A percentile compares a stretch with the other conserved stretches of the same genome.
These are phyloP conservation scores for Cryptosporidium ubiquitum DNA, from an alignment of 169 alveolate species.

Conservation along the genomic window DNA sequence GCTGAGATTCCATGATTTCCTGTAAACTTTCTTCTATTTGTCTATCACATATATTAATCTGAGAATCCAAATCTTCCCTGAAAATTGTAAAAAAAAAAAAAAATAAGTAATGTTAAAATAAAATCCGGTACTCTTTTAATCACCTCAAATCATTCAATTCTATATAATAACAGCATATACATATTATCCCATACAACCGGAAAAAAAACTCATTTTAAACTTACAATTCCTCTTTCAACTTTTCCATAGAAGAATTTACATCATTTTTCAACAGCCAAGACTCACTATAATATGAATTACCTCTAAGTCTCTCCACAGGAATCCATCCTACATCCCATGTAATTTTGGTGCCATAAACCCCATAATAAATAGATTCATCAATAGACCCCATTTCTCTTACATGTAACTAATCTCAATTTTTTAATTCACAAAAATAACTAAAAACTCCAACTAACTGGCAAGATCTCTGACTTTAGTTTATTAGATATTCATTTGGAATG, in stretches of 20 bases:
- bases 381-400: conserved; percentile 8
- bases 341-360: conserved; percentile 67
- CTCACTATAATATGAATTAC: conserved; percentile 60
- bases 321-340: conserved; percentile 70
- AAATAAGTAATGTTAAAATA: background rate
- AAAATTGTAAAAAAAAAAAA: background rate
- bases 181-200: background rate
- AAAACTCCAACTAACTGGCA: too few species aligned
- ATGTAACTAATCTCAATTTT: background rate
- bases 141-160: background rate
- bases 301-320: conserved; percentile 29
- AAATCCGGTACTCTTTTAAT: background rate
- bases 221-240: conserved; percentile 27
- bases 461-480: too few species aligned
- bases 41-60: conserved; percentile 27
- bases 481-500: background rate
- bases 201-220: background rate
- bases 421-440: background rate
- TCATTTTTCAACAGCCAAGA: conserved; percentile 64
- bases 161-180: background rate
- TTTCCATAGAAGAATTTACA: conserved; percentile 54
- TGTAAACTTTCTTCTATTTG: conserved; percentile 54
- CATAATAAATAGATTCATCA: conserved; percentile 62
- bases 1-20: conserved; percentile 28
- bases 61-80: conserved; percentile 44